Conservation (phyloP, 768 basidiomycete genomes). For the Kwoniella sp. region DNA sequence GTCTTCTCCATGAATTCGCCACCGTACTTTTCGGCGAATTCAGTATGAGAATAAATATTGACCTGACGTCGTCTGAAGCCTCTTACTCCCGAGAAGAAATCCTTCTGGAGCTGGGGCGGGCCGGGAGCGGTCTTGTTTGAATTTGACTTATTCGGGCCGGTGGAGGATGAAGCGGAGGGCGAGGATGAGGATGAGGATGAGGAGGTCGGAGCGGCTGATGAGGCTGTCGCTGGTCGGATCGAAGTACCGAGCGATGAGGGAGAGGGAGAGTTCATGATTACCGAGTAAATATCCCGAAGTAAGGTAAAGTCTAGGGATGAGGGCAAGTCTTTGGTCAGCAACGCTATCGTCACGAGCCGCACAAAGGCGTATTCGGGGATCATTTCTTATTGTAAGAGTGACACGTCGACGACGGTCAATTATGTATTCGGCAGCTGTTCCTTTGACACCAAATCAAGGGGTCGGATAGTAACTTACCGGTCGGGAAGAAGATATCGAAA, state of each 20-base stretch:
- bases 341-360: neutral
- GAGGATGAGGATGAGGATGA: slow-evolving; percentile 62
- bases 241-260: slow-evolving; percentile 39
- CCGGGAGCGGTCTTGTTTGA: no score
- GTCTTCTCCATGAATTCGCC: slow-evolving; percentile 63
- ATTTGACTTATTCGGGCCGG: slow-evolving; percentile 1
- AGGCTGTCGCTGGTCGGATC: slow-evolving; percentile 44
- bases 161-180: slow-evolving; percentile 58
- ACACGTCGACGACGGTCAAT: no score
- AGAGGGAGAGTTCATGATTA: slow-evolving; percentile 62
- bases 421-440: neutral
- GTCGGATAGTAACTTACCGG: slow-evolving; percentile 57
- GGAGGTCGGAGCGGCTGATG: slow-evolving; percentile 38
- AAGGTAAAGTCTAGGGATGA: slow-evolving; percentile 67
- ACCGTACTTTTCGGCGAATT: slow-evolving; percentile 85
- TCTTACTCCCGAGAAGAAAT: slow-evolving; percentile 68
- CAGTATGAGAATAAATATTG: slow-evolving; percentile 79
- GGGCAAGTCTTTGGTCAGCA: neutral
- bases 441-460: neutral
- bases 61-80: slow-evolving; percentile 76
- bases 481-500: slow-evolving; percentile 99
- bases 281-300: slow-evolving; percentile 87
- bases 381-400: no score
- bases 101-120: slow-evolving; percentile 15
- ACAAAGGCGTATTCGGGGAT: no score